A percentile compares a stretch with the other conserved stretches of the same genome.
These are phyloP conservation scores for Glycine latifolia DNA, from an alignment of 306 rosid genomes.

Conservation along the genomic window DNA sequence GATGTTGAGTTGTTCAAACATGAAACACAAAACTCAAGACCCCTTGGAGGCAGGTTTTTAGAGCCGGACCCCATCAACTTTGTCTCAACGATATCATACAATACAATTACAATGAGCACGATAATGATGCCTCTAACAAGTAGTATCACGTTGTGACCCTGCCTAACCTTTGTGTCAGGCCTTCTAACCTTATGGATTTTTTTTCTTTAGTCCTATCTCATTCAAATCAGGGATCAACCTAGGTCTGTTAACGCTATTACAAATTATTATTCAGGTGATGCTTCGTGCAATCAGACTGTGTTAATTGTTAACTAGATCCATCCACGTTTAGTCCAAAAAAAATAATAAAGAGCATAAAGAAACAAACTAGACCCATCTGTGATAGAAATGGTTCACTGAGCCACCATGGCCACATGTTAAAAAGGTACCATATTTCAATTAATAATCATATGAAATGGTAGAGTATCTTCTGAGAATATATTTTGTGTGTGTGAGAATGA, in stretches of 20 bases:
- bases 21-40: not conserved
- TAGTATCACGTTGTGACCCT: not conserved
- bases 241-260: not conserved
- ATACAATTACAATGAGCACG: not conserved
- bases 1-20: not conserved
- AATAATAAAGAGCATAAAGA: too few species aligned
- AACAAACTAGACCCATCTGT: not conserved
- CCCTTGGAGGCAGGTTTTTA: not conserved
- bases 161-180: not conserved
- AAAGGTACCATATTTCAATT: too few species aligned
- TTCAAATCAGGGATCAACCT: too few species aligned
- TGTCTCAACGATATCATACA: conserved; percentile 24
- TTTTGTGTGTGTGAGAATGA: too few species aligned
- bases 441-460: too few species aligned
- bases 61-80: conserved; percentile 1
- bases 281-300: conserved; percentile 3
- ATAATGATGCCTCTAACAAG: not conserved
- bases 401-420: not conserved
- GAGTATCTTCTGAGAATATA: not conserved
- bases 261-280: not conserved
- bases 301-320: not conserved
- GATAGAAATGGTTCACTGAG: not conserved
- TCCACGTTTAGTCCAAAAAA: too few species aligned
- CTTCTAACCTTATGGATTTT: not conserved
- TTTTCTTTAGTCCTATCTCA: too few species aligned